Percentiles rank a stretch among this genome's conserved stretches.
phyloP scores from a whole-genome alignment of 1,139 yeast species.

The Diutina sp. region DNA sequence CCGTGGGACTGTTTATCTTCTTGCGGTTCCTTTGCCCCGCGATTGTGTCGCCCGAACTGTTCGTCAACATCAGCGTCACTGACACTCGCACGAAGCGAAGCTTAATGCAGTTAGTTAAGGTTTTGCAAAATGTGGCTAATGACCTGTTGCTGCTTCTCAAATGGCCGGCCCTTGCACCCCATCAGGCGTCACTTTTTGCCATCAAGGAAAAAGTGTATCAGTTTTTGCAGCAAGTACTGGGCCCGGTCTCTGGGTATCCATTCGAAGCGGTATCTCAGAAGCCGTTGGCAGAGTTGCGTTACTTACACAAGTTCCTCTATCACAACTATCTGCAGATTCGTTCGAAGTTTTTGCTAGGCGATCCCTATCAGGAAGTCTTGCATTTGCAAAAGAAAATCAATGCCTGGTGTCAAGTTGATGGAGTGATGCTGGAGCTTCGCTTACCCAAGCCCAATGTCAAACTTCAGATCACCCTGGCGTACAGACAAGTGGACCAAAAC shows the following conservation, averaged over 20 bases:
- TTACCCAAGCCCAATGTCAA: conserved; percentile 31
- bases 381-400: conserved; percentile 15
- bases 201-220: conserved; percentile 32
- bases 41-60: conserved; percentile 75
- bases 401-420: conserved; percentile 17
- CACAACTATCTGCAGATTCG: conserved; percentile 46
- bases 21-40: conserved; percentile 85
- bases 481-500: conserved; percentile 29
- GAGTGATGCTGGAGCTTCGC: conserved; percentile 19
- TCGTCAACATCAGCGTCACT: conserved; percentile 32
- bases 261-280: conserved; percentile 13
- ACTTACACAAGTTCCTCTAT: conserved; percentile 56
- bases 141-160: conserved; percentile 48
- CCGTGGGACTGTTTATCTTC: conserved; percentile 83
- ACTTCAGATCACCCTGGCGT: conserved; percentile 40
- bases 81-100: conserved; percentile 50
- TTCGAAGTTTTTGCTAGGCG: conserved; percentile 17
- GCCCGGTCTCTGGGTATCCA: conserved; percentile 13
- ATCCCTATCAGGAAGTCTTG: conserved; percentile 11
- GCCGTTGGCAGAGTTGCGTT: conserved; percentile 37
- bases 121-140: conserved; percentile 80
- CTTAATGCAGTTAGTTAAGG: conserved; percentile 71
- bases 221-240: conserved; percentile 24
- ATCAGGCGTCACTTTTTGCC: conserved; percentile 27
- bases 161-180: conserved; percentile 41